Evolutionary conservation across 1,284 basidiomycete species (phyloP).

Genomic region (Microbotryomycetes sp.): DNA sequence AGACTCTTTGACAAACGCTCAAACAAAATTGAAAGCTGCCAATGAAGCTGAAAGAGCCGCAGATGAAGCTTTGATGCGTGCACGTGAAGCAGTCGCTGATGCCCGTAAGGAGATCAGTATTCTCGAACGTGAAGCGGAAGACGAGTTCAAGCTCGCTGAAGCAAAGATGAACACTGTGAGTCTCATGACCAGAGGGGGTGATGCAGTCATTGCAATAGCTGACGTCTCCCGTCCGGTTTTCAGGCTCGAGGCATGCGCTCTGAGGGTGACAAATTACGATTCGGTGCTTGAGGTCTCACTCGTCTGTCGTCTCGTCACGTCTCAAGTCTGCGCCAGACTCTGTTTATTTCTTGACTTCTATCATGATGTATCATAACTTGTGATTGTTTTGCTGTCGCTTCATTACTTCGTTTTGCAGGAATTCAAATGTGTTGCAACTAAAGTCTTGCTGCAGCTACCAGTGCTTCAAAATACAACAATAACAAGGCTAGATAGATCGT

Average conservation of each 20-base stretch:
- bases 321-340: too few relatives aligned
- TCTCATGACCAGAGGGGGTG: too few relatives aligned
- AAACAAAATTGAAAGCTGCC: background rate
- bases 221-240: too few relatives aligned
- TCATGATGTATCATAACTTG: background rate
- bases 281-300: background rate
- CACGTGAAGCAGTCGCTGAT: background rate
- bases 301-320: too few relatives aligned
- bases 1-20: background rate
- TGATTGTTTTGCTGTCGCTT: too few relatives aligned
- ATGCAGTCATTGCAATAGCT: too few relatives aligned
- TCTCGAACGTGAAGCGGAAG: background rate
- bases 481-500: too few relatives aligned
- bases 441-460: too few relatives aligned
- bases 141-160: background rate
- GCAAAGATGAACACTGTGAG: background rate
- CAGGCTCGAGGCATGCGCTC: background rate
- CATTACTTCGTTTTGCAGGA: too few relatives aligned
- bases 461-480: too few relatives aligned
- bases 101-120: background rate
- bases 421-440: too few relatives aligned
- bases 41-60: background rate
- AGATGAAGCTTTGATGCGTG: background rate
- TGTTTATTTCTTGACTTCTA: background rate
- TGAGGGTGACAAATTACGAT: background rate